Evolutionary conservation across 2,329 filamentous ascomycete species (phyloP), one percentile per base, ranked within the genome.

Genomic region (Aspergillus sp.): DNA sequence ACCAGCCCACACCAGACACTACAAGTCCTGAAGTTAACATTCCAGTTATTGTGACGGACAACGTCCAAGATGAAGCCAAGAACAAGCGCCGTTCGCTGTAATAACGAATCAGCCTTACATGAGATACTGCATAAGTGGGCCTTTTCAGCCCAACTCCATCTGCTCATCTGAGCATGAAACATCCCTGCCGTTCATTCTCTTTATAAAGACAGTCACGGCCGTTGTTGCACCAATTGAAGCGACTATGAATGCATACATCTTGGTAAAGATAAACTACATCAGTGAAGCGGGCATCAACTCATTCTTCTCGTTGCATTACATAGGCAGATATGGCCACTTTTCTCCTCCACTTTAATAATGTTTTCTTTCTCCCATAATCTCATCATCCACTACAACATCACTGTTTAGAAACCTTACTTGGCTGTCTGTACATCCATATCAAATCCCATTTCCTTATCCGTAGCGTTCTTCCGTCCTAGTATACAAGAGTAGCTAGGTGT

Each of bases 11-110:
- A 33, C 45, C 55, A 41, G 37, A 57, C n/a, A 17, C 41, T 3
- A 40, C 43, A 15, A 49, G 21, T 14, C 51, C 51, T 1, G 58
- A 61, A 15, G 11, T 56, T 11, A 59, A 50, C 11, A 63, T 66
- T 24, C 64, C 64, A 19, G 55, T 64, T 9, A 66, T 66, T 14
- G 61, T 66, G 39, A 65, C 62, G 4, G 59, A 63, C 11, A 62
- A 62, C 33, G 48, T 52, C 14, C 7, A 51, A 40, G 19, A 33
- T 9, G 51, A 55, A n/a, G 12, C 51, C 4, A 33, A 54, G 41
- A 33, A 5, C 8, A 58, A 58, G 51, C 45, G 52, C 11, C 19
- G 40, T 19, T 55, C 39, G 14, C 31, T 56, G 3, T 56, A 15
- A 35, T 15, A 7, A 27, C n/a, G 45, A 37, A 33, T 19, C 7